Percentiles rank a stretch among this genome's conserved stretches.
phyloP scores from a whole-genome alignment of 768 basidiomycete genomes.

The Omphalotus guepiniiformis region DNA sequence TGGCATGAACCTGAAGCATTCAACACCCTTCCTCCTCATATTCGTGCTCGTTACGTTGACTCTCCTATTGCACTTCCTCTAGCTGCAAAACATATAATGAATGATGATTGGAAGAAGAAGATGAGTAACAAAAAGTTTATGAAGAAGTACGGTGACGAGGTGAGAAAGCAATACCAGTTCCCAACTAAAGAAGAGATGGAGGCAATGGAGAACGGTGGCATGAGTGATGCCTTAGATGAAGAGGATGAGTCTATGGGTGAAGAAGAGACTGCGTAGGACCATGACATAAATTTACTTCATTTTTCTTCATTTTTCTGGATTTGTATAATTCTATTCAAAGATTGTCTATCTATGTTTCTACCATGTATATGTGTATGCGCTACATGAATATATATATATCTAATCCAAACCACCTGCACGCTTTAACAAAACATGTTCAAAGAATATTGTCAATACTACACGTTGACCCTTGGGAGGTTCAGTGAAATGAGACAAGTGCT shows the following conservation, averaged over 20 bases:
- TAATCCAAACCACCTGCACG: too few species aligned
- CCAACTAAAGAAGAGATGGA: slow-evolving; percentile 19
- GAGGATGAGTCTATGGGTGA: background rate
- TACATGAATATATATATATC: too few species aligned
- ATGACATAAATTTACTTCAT: too few species aligned
- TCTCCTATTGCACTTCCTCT: slow-evolving; percentile 14
- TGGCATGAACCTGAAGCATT: slow-evolving; percentile 21
- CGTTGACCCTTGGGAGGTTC: too few species aligned
- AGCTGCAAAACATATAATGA: slow-evolving; percentile 6
- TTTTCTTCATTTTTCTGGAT: too few species aligned
- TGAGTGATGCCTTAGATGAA: background rate
- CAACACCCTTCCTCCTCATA: slow-evolving; percentile 16
- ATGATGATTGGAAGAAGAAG: slow-evolving; percentile 15
- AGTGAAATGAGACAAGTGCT: too few species aligned
- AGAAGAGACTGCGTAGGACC: background rate
- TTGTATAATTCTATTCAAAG: too few species aligned
- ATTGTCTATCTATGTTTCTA: too few species aligned
- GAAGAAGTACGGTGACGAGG: slow-evolving; percentile 19
- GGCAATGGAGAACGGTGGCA: background rate
- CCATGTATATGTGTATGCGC: too few species aligned
- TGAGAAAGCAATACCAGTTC: slow-evolving; percentile 15
- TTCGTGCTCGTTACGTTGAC: slow-evolving; percentile 12
- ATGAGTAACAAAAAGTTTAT: slow-evolving; percentile 17
- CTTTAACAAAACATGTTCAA: too few species aligned
- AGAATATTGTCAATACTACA: too few species aligned